A percentile compares a stretch with the other conserved stretches of the same genome.
phyloP scores from a whole-genome alignment of 441 rosid genomes.

The Sinapis alba region DNA sequence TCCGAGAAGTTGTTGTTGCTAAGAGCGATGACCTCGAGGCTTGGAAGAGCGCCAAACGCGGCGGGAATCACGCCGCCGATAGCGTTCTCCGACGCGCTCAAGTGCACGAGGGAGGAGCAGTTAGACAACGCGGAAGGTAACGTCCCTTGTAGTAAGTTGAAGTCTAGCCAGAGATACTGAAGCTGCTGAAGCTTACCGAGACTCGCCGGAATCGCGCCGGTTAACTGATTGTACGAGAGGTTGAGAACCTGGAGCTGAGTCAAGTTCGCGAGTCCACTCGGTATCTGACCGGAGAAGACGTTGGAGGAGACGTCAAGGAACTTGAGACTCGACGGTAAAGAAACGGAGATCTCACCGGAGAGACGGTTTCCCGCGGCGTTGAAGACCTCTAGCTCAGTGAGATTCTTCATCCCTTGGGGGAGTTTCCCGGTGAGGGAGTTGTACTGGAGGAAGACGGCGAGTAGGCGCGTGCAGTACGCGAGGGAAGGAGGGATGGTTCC shows the following conservation, averaged over 20 bases:
- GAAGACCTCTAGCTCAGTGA: slow-evolving; percentile 60
- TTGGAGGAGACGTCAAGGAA: slow-evolving; percentile 77
- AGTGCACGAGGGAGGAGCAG: slow-evolving; percentile 81
- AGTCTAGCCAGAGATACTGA: slow-evolving; percentile 83
- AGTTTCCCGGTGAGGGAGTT: slow-evolving; percentile 81
- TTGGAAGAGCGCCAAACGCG: slow-evolving; percentile 69
- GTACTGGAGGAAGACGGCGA: slow-evolving; percentile 75
- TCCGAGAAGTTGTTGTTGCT: slow-evolving; percentile 71
- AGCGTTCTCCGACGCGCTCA: slow-evolving; percentile 71
- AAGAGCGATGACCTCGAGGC: slow-evolving; percentile 70
- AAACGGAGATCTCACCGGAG: slow-evolving; percentile 64
- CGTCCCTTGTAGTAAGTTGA: slow-evolving; percentile 72
- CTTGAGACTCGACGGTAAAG: slow-evolving; percentile 52
- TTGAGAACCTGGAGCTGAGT: slow-evolving; percentile 77
- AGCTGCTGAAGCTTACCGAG: slow-evolving; percentile 69
- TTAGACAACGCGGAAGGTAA: slow-evolving; percentile 81
- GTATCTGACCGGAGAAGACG: slow-evolving; percentile 64
- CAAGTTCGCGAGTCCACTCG: slow-evolving; percentile 54
- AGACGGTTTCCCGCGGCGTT: slow-evolving; percentile 72
- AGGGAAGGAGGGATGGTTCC: slow-evolving; percentile 84
- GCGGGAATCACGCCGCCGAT: slow-evolving; percentile 83
- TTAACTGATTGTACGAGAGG: slow-evolving; percentile 73
- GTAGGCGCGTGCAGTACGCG: slow-evolving; percentile 70
- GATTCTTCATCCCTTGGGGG: slow-evolving; percentile 62
- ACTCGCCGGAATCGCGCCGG: slow-evolving; percentile 74